phyloP scores from a whole-genome alignment of 192 early-diverging fungal species.

The Coemansia sp. region DNA sequence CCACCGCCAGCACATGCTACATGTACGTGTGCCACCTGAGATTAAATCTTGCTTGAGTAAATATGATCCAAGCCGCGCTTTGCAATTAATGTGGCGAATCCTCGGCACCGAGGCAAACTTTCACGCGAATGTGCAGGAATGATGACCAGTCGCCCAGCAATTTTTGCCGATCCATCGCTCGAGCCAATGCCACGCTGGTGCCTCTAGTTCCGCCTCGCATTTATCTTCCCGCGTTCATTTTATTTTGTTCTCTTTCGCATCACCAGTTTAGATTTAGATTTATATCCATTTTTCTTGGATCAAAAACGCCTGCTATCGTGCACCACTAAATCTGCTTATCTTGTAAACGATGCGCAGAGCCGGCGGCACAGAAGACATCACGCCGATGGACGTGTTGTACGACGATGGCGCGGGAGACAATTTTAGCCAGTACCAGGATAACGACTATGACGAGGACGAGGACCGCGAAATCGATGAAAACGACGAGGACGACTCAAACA shows the following conservation, averaged over 20 bases:
- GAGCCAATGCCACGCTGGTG: no score
- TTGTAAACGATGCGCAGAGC: not conserved
- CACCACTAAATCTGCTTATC: not conserved
- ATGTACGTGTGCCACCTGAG: no score
- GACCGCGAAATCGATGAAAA: constrained; percentile 18
- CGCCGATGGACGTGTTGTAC: constrained; percentile 12
- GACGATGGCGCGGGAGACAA: constrained; percentile 9
- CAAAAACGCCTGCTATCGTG: not conserved
- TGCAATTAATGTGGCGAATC: no score
- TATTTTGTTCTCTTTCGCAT: not conserved
- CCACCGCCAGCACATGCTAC: no score
- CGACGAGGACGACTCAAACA: constrained; percentile 20
- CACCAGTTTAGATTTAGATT: no score
- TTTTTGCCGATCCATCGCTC: no score
- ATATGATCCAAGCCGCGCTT: no score
- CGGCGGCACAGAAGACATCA: not conserved
- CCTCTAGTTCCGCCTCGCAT: not conserved
- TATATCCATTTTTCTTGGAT: not conserved
- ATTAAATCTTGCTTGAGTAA: no score
- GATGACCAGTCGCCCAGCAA: no score
- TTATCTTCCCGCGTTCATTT: not conserved
- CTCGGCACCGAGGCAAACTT: no score
- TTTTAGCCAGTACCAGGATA: constrained; percentile 12
- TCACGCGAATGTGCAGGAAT: no score
- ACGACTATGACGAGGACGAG: constrained; percentile 19